These are phyloP conservation scores for Aspergillus tanneri DNA, from an alignment of 2,329 filamentous ascomycete species.

Conservation along the genomic window DNA sequence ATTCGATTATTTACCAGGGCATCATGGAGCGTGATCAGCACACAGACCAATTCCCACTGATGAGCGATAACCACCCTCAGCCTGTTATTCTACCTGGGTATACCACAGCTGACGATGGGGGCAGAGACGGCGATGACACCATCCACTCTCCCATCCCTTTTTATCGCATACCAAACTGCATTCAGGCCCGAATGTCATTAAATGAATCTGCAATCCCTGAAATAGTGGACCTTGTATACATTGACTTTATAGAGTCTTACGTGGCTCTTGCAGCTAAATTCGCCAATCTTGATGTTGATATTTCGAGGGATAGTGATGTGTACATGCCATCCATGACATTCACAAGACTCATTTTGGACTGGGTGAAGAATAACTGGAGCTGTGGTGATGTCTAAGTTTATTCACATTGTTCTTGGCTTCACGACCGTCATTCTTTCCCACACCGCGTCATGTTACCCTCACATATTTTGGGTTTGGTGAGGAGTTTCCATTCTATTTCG, in stretches of 20 bases:
- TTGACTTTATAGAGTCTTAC: conserved; percentile 86
- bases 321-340: conserved; percentile 57
- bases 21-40: conserved; percentile 4
- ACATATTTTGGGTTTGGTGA: no score
- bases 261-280: conserved; percentile 71
- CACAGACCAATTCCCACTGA: conserved; percentile 32
- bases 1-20: conserved; percentile 21
- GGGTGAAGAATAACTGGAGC: conserved; percentile 59
- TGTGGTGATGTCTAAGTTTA: conserved; percentile 24
- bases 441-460: no score
- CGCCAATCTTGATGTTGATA: conserved; percentile 51
- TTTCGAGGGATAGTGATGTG: conserved; percentile 49
- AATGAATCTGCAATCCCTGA: conserved; percentile 55
- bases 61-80: background rate
- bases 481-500: background rate
- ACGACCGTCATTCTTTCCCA: background rate
- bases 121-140: conserved; percentile 85
- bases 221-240: conserved; percentile 81
- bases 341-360: conserved; percentile 58
- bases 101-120: conserved; percentile 82
- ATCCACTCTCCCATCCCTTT: conserved; percentile 72
- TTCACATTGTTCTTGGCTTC: background rate
- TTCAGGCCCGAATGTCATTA: conserved; percentile 64
- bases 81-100: conserved; percentile 68
- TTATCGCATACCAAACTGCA: conserved; percentile 77